Percentiles rank a stretch among this genome's conserved stretches.
Evolutionary conservation across 1,284 basidiomycete species (phyloP).

Genomic region (Somion occarium): DNA sequence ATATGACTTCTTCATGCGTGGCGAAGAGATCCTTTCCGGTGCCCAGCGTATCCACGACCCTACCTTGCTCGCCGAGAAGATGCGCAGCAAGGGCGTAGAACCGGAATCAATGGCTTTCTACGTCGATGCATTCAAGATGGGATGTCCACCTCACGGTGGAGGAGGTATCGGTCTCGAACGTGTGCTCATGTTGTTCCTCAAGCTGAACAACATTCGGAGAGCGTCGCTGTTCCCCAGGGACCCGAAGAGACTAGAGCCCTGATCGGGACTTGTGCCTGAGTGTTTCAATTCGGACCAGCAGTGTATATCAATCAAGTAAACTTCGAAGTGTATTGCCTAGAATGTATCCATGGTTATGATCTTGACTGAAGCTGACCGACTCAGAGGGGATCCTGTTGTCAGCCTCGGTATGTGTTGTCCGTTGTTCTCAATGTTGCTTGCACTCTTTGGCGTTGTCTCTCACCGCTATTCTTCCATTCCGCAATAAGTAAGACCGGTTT

Average conservation of each 20-base stretch:
- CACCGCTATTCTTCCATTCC: too few relatives aligned
- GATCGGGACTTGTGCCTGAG: slow-evolving; percentile 12
- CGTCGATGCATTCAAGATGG: slow-evolving; percentile 91
- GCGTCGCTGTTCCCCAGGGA: slow-evolving; percentile 95
- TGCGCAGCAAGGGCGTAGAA: slow-evolving; percentile 79
- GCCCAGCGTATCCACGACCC: slow-evolving; percentile 97
- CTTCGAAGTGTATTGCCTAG: slow-evolving; percentile 4
- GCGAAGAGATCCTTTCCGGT: slow-evolving; percentile 96
- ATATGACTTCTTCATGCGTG: slow-evolving; percentile 99
- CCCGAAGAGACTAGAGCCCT: slow-evolving; percentile 78
- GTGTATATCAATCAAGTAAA: slow-evolving; percentile 5
- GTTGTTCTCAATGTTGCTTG: too few relatives aligned
- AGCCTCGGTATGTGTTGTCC: not conserved
- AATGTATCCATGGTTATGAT: slow-evolving; percentile 6
- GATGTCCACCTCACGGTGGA: slow-evolving; percentile 86
- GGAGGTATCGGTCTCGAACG: slow-evolving; percentile 90
- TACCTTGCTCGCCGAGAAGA: slow-evolving; percentile 75
- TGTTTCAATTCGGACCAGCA: slow-evolving; percentile 1
- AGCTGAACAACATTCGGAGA: slow-evolving; percentile 92
- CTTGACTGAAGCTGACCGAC: not conserved
- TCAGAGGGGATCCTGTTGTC: slow-evolving; percentile 1
- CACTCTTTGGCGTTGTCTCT: too few relatives aligned
- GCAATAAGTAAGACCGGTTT: too few relatives aligned
- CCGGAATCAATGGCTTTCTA: slow-evolving; percentile 88
- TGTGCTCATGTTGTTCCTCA: slow-evolving; percentile 93